Percentiles rank a stretch among this genome's conserved stretches.
These are phyloP conservation scores for Pichia norvegensis DNA, from an alignment of 1,139 yeast species.

Conservation along the genomic window DNA sequence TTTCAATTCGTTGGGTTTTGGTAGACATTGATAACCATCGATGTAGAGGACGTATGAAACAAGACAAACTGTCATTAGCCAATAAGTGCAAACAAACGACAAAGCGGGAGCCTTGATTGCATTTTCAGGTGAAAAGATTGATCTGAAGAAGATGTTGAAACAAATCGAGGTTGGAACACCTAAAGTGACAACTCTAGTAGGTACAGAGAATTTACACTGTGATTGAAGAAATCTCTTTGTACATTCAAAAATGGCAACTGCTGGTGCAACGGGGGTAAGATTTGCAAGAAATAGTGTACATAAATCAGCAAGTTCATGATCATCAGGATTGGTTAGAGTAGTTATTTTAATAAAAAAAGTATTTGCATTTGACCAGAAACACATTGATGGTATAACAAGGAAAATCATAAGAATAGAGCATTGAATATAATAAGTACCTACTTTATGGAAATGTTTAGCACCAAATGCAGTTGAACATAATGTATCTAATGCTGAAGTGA, in stretches of 20 bases:
- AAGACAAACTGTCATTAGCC: conserved; percentile 51
- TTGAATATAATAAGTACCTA: conserved; percentile 34
- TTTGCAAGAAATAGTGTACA: conserved; percentile 16
- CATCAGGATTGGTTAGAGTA: conserved; percentile 11
- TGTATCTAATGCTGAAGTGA: conserved; percentile 38
- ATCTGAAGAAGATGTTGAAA: conserved; percentile 36
- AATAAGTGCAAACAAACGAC: conserved; percentile 54
- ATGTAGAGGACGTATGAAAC: conserved; percentile 45
- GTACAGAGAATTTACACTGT: conserved; percentile 48
- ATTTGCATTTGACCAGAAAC: conserved; percentile 20
- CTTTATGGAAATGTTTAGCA: conserved; percentile 29
- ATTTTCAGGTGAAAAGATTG: conserved; percentile 35
- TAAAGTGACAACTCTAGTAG: conserved; percentile 40
- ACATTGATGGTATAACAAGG: conserved; percentile 17
- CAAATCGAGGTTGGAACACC: conserved; percentile 43
- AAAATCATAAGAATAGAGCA: conserved; percentile 20
- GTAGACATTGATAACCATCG: conserved; percentile 54
- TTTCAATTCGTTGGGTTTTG: conserved; percentile 38
- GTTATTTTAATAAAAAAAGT: conserved; percentile 10
- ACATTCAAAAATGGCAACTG: conserved; percentile 44
- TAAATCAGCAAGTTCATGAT: conserved; percentile 16
- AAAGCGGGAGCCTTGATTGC: conserved; percentile 51
- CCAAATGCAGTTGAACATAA: conserved; percentile 38
- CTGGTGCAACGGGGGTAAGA: conserved; percentile 38
- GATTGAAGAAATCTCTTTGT: conserved; percentile 47